A percentile compares a stretch with the other conserved stretches of the same genome.
phyloP scores from a whole-genome alignment of 2,329 filamentous ascomycete genomes.

The Cladophialophora exuberans region DNA sequence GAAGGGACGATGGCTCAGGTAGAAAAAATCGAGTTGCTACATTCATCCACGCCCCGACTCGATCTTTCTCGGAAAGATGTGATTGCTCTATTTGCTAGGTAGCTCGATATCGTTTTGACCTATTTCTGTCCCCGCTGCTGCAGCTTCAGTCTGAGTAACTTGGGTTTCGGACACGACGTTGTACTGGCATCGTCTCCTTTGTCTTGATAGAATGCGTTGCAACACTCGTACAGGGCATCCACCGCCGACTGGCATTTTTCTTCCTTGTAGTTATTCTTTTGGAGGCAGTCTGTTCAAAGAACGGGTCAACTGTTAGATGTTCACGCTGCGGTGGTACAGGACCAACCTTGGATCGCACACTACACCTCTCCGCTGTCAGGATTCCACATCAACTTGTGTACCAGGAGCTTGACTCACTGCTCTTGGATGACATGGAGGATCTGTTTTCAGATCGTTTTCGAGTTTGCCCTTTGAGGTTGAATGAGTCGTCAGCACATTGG shows the following conservation, averaged over 20 bases:
- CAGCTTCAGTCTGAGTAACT: constrained; percentile 79
- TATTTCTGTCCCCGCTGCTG: constrained; percentile 64
- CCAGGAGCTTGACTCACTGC: constrained; percentile 63
- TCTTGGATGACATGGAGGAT: constrained; percentile 82
- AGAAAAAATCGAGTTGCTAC: constrained; percentile 38
- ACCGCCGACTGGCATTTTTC: constrained; percentile 77
- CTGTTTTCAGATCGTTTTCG: constrained; percentile 71
- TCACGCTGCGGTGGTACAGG: not conserved
- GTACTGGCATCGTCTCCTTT: constrained; percentile 76
- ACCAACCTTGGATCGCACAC: constrained; percentile 86
- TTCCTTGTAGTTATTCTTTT: constrained; percentile 83
- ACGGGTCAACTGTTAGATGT: not conserved
- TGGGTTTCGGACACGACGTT: constrained; percentile 83
- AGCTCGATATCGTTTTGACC: not conserved
- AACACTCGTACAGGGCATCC: constrained; percentile 90
- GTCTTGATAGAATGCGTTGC: constrained; percentile 80
- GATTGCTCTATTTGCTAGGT: not conserved
- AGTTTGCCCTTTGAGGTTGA: constrained; percentile 38
- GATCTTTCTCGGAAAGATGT: not conserved
- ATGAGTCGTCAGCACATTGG: not conserved
- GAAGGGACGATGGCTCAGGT: constrained; percentile 57
- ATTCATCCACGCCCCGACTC: constrained; percentile 18
- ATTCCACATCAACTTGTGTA: not conserved
- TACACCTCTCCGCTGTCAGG: constrained; percentile 41
- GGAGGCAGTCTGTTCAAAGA: constrained; percentile 71